Evolutionary conservation across 306 rosid species (phyloP), one percentile per base, ranked within the genome.

Genomic region (Prunus mira): DNA sequence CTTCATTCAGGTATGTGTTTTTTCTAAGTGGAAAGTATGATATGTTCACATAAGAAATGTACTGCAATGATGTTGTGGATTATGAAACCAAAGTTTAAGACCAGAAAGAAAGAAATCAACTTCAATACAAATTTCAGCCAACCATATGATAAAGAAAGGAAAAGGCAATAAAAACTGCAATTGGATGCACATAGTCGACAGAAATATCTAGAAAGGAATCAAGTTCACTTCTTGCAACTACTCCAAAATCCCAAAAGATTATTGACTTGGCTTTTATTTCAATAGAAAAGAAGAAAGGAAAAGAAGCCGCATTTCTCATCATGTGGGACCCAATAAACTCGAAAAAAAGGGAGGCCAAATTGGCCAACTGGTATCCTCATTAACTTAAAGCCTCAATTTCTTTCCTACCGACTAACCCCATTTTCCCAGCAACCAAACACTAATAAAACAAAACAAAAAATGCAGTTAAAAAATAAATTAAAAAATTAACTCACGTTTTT

Each of bases 361-460:
- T 65, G 67, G 45, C 13, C 25, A 18, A 49, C 12, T 15, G 3
- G 5, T 19, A 62, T 51, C 32, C 64, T 18, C 25, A 24, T 17
- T 49, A 54, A 3, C 15, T 38, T 27, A 63, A 41, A 54, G 6
- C 17, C 56, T 55, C 5, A 45, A 71, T n/a, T 43, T 63, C 14
- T 2, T 55, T 71, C 18, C 67, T 7, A 18, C 19, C 30, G 7
- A 10, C 30, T 2, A 38, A 41, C 22, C 27, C 18, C 63, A 60
- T 65, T 63, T 81, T 81, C 77, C 70, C 69, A 47, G 69, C 69
- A 76, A 58, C 61, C 79, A 72, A 82, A 60, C 72, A 34, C 14
- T 43, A 73, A 57, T n/a, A 30, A 30, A 20, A 58, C 58, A 46
- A 73, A 54, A 4, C 58, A 34, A 13, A 45, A n/a, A 3, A 9